A percentile compares a stretch with the other conserved stretches of the same genome.
Conservation (phyloP, 495 filamentous ascomycete species). For the Aspergillus cristatus region DNA sequence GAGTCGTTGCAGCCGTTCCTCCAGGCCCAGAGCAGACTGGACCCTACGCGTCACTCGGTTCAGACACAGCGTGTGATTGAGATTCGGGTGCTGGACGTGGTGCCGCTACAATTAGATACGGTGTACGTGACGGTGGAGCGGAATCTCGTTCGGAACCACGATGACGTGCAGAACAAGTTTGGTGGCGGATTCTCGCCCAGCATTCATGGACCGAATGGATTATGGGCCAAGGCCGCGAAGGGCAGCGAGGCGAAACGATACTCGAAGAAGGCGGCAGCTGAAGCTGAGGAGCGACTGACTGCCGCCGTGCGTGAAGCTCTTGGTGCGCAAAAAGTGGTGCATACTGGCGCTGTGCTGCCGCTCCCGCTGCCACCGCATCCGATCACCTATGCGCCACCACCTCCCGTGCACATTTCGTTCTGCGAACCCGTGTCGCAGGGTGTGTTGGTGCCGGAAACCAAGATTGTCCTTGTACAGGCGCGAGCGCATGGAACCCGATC, state of each 20-base stretch:
- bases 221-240: conserved; percentile 32
- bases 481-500: conserved; percentile 26
- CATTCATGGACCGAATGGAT: conserved; percentile 24
- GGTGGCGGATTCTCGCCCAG: conserved; percentile 47
- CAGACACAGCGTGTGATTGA: conserved; percentile 58
- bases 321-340: conserved; percentile 60
- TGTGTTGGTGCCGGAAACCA: conserved; percentile 57
- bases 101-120: conserved; percentile 68
- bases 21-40: conserved; percentile 52
- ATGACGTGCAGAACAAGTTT: conserved; percentile 54
- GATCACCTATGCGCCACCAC: conserved; percentile 74
- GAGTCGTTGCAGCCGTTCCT: conserved; percentile 71
- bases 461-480: conserved; percentile 64
- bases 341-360: conserved; percentile 74
- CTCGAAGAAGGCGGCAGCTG: conserved; percentile 25
- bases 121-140: conserved; percentile 79
- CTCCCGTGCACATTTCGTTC: conserved; percentile 56
- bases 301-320: conserved; percentile 72
- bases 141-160: conserved; percentile 55
- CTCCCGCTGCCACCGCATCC: conserved; percentile 79
- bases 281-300: conserved; percentile 57
- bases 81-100: conserved; percentile 71
- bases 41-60: conserved; percentile 39
- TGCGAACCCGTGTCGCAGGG: conserved; percentile 81
- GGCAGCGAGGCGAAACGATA: conserved; percentile 27